These are phyloP conservation scores for Melastoma candidum DNA, from an alignment of 441 rosid genomes.

Conservation along the genomic window DNA sequence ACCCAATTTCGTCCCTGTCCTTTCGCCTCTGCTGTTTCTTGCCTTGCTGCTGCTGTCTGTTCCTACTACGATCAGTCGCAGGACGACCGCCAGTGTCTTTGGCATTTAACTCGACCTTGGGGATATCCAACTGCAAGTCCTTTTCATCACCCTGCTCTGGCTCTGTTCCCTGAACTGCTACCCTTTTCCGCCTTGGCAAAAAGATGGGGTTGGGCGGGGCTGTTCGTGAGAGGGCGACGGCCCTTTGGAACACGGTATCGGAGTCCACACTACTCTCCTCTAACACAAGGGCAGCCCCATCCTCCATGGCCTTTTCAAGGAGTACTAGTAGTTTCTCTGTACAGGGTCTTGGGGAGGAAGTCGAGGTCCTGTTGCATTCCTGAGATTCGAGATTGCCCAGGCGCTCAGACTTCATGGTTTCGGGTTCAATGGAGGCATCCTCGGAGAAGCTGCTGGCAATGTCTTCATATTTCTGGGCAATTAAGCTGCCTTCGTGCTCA, in stretches of 20 bases:
- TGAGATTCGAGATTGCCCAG: no score
- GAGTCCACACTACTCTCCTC: conserved; percentile 43
- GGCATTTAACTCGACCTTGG: conserved; percentile 4
- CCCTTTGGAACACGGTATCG: conserved; percentile 42
- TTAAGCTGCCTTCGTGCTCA: conserved; percentile 7
- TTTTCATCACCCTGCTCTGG: conserved; percentile 21
- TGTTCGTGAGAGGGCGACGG: conserved; percentile 43
- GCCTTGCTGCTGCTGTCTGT: conserved; percentile 16
- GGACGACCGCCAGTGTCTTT: conserved; percentile 18
- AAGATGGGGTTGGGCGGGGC: conserved; percentile 58
- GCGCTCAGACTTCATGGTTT: conserved; percentile 5
- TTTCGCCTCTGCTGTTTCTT: conserved; percentile 12
- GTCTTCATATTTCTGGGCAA: conserved; percentile 4
- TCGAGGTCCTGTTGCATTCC: no score
- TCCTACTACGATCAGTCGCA: conserved; percentile 13
- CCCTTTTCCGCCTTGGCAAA: conserved; percentile 28
- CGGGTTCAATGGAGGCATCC: conserved; percentile 10
- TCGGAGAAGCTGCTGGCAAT: conserved; percentile 16
- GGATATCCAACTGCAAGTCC: background rate
- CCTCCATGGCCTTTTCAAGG: conserved; percentile 58
- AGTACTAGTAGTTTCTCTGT: conserved; percentile 33
- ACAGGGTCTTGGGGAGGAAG: conserved; percentile 10
- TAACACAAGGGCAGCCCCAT: conserved; percentile 52
- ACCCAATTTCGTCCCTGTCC: conserved; percentile 17
- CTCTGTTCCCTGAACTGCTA: conserved; percentile 22